Base-by-base conservation (phyloP, 2,329 filamentous ascomycete genomes). In the Orbilia ellipsospora region DNA sequence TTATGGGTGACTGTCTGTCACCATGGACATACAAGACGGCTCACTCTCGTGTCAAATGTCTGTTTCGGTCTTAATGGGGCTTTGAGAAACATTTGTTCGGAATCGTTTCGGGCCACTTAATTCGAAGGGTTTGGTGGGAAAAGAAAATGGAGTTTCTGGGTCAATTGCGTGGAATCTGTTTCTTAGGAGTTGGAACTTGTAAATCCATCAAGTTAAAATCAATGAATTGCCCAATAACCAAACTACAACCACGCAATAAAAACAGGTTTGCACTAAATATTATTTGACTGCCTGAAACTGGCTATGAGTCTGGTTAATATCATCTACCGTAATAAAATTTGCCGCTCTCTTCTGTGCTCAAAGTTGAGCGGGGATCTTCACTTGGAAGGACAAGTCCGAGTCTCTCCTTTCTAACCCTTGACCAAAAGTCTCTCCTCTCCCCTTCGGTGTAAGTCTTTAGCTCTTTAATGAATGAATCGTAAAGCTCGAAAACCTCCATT, bases 401-500 rank as follows among this genome's bases (percentile, higher is more conserved):
- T n/a, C 52, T 69, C n/a, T 75, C 72, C 40, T 75, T 75, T 44
- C 72, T 75, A 26, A 75, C 64, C 13, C 54, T 63, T 2, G 72
- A 69, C 72, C 72, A 75, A 40, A 75, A 75, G 42, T 75, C 72
- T 31, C 64, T 75, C 48, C 72, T 51, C 8, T 61, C 72, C 13
- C 31, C 59, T 20, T 65, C 64, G 20, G 54, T 18, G n/a, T 64
- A 61, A 40, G 13, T 16, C 40, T 75, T 75, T 26, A 75, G 15
- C 7, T 69, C 57, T 8, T 51, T 57, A 15, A 75, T 63, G 28
- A 69, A 75, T 0, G 48, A 28, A 18, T 75, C 72, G 44, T 75
- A 75, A 13, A 69, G 44, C 16, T 75, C 72, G 18, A 75, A 75
- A 10, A 68, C 59, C 16, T 97, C 94, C 31, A 92, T 85, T 4